phyloP scores from a whole-genome alignment of 345 rosid species.

The Gossypium anomalum region DNA sequence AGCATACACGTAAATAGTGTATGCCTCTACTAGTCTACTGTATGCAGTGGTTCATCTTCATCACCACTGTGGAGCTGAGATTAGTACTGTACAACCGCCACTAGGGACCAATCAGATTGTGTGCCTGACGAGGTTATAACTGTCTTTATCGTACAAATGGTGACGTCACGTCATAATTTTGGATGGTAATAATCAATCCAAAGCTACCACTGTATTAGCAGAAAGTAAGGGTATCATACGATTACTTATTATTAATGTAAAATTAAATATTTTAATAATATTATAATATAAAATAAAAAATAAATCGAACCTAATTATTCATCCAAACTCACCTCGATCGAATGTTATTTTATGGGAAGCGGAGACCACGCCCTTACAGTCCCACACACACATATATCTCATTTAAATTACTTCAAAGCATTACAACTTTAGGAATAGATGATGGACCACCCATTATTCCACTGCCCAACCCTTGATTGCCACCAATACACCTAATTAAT shows the following conservation, averaged over 20 bases:
- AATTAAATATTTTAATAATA: too few relatives aligned
- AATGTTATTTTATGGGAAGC: slow-evolving; percentile 29
- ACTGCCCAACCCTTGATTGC: slow-evolving; percentile 11
- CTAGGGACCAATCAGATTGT: slow-evolving; percentile 1
- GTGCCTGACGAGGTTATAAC: not conserved
- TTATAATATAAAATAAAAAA: too few relatives aligned
- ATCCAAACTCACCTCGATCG: rapidly evolving
- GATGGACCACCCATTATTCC: slow-evolving; percentile 42
- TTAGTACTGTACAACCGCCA: slow-evolving; percentile 11
- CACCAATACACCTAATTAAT: not conserved
- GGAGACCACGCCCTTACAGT: slow-evolving; percentile 40
- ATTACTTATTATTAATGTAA: too few relatives aligned
- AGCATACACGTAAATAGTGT: too few relatives aligned
- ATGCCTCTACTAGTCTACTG: too few relatives aligned
- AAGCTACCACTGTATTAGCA: not conserved
- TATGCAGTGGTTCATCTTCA: too few relatives aligned
- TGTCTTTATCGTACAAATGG: not conserved
- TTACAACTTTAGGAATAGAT: slow-evolving; percentile 8
- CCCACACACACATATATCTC: slow-evolving; percentile 19
- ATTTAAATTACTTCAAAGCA: not conserved
- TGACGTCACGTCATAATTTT: too few relatives aligned
- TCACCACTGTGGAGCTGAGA: too few relatives aligned
- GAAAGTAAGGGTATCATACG: not conserved
- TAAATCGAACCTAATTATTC: too few relatives aligned
- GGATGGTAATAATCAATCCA: too few relatives aligned